These are phyloP conservation scores for Neurospora sp. DNA, from an alignment of 2,329 filamentous ascomycete species.

Conservation along the genomic window DNA sequence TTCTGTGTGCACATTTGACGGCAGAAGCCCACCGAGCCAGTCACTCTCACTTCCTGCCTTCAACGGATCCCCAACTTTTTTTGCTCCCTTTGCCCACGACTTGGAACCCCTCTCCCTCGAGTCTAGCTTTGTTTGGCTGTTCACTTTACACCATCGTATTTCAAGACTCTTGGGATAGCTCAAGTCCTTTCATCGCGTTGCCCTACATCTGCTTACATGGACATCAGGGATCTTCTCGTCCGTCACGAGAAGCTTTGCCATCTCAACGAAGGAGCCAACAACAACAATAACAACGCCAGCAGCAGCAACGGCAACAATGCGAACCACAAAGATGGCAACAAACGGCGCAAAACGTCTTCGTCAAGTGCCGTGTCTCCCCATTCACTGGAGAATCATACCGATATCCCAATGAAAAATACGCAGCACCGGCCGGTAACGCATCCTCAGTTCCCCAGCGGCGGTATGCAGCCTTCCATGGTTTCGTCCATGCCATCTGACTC, in stretches of 20 bases:
- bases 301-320: not conserved
- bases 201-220: conserved; percentile 42
- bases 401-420: conserved; percentile 36
- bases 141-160: not conserved
- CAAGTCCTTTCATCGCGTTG: not conserved
- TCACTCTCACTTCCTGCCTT: not conserved
- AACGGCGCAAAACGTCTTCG: conserved; percentile 42
- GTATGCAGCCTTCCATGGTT: conserved; percentile 28
- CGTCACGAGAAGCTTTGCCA: conserved; percentile 56
- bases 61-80: not conserved
- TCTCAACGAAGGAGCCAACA: conserved; percentile 42
- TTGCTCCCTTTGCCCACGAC: not conserved
- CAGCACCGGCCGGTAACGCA: conserved; percentile 25
- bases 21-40: not conserved
- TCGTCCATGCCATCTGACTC: conserved; percentile 35
- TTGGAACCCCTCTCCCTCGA: not conserved
- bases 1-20: not conserved
- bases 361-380: conserved; percentile 32
- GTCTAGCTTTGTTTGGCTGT: not conserved
- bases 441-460: conserved; percentile 31
- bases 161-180: not conserved
- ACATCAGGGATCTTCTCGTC: conserved; percentile 53
- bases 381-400: conserved; percentile 37
- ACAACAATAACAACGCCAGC: conserved; percentile 10
- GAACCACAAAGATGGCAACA: conserved; percentile 35